Conservation (phyloP, 176 grass and related monocot species). For the Dactylis glomerata region DNA sequence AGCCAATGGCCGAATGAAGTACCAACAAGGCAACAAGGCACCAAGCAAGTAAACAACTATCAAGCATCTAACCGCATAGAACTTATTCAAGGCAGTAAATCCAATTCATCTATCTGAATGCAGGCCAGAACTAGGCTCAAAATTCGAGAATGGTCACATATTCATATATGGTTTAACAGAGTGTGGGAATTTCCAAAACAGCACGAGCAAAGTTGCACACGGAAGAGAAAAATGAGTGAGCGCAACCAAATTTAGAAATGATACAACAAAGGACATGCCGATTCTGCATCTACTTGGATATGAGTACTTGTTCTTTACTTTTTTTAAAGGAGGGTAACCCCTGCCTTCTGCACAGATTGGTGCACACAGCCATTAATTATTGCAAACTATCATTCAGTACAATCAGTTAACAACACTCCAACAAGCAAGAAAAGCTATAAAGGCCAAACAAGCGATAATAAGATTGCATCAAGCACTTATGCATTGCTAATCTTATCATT, state of each 20-base stretch:
- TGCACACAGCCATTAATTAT: neutral
- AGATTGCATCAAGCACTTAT: neutral
- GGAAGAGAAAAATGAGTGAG: neutral
- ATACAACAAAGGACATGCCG: neutral
- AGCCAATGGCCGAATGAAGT: neutral
- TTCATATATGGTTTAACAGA: neutral
- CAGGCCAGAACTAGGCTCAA: neutral
- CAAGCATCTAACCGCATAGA: neutral
- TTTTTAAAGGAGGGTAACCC: neutral
- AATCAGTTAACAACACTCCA: neutral
- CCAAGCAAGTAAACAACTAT: slow-evolving; percentile 1
- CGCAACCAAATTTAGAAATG: neutral
- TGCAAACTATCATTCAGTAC: neutral
- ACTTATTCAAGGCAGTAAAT: neutral
- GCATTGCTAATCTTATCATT: neutral
- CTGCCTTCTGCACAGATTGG: neutral
- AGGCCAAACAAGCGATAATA: neutral
- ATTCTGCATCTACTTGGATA: neutral
- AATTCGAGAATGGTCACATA: neutral
- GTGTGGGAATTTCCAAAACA: neutral
- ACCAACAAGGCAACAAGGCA: neutral
- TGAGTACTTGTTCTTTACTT: neutral
- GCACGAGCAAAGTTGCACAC: neutral
- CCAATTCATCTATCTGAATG: neutral
- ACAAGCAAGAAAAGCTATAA: neutral